Evolutionary conservation across 2,329 filamentous ascomycete species (phyloP), one percentile per base, ranked within the genome.

Genomic region (Trichoderma pleuroti): DNA sequence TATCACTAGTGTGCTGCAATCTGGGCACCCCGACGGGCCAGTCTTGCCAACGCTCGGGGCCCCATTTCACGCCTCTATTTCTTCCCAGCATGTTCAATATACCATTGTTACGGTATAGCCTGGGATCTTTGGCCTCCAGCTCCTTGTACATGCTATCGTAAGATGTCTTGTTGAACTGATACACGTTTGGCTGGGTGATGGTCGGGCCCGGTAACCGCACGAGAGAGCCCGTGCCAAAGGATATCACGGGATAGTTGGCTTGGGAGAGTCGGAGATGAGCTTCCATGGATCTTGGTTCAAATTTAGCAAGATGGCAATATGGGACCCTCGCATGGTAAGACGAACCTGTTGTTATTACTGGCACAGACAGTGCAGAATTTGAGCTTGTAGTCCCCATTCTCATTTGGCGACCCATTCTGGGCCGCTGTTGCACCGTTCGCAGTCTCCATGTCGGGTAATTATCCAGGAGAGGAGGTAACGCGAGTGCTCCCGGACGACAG

Each of bases 331-430:
- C 21, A n/a, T n/a, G 4, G n/a, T 18, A 24, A 24, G 62, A 77
- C 86, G 73, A 85, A 97, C 89, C 96, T 90, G 79, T 99, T 99
- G 81, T 99, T 94, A 77, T 99, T 99, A 77, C 94, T 97, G 9
- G 96, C 96, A 82, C 96, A 99, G n/a, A 99, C 95, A 3, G 96
- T 98, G 85, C 94, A 98, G 82, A 98, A 98, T 79, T 93, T 97
- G 73, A 99, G 87, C 82, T 96, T 97, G 86, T 91, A 97, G 66
- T 86, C 88, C n/a, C 84, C 84, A 30, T 84, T 81, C 21, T 85
- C 84, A 56, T 87, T 84, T 16, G 84, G 81, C 30, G 84, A 81
- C 68, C 83, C 83, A 70, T 86, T 85, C 70, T 81, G 78, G 49
- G 77, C 73, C 39, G 81, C 71, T 34, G 76, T 72, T 52, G 77